phyloP scores from a whole-genome alignment of 2,329 filamentous ascomycete species.

The Chalaropsis thielavioides region DNA sequence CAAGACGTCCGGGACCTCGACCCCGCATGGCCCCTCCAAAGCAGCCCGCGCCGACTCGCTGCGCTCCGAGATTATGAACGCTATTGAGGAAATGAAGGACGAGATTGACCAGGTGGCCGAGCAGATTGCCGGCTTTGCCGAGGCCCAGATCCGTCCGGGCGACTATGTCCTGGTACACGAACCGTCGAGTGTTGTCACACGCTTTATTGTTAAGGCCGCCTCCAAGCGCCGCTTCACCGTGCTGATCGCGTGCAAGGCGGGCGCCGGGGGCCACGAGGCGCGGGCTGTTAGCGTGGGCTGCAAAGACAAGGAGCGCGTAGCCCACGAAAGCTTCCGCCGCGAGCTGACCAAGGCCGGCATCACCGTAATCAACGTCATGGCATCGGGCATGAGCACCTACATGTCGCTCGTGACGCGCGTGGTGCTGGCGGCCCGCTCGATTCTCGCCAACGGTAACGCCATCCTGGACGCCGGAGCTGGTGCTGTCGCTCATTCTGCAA shows the following conservation, averaged over 20 bases:
- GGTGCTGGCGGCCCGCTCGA: conserved; percentile 72
- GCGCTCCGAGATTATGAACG: conserved; percentile 80
- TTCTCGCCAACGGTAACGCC: conserved; percentile 77
- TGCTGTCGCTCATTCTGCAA: conserved; percentile 71
- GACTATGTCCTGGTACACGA: conserved; percentile 86
- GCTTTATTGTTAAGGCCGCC: conserved; percentile 76
- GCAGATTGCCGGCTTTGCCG: conserved; percentile 75
- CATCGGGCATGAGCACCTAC: conserved; percentile 76
- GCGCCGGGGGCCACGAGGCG: conserved; percentile 23
- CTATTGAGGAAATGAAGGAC: conserved; percentile 90
- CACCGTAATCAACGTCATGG: conserved; percentile 68
- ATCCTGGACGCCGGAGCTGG: conserved; percentile 73
- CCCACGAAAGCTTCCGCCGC: conserved; percentile 51
- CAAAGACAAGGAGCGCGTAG: conserved; percentile 20
- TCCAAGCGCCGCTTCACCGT: conserved; percentile 85
- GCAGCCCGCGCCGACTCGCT: conserved; percentile 45
- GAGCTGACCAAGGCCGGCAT: conserved; percentile 65
- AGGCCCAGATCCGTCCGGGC: conserved; percentile 84
- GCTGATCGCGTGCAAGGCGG: conserved; percentile 57
- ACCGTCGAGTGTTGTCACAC: conserved; percentile 73
- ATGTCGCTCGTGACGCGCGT: conserved; percentile 96
- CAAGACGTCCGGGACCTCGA: conserved; percentile 35
- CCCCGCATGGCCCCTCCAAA: conserved; percentile 30
- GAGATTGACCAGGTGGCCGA: conserved; percentile 88
- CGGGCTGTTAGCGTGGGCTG: conserved; percentile 22